Evolutionary conservation across 345 rosid genomes (phyloP).

Genomic region (Erucastrum elatum): DNA sequence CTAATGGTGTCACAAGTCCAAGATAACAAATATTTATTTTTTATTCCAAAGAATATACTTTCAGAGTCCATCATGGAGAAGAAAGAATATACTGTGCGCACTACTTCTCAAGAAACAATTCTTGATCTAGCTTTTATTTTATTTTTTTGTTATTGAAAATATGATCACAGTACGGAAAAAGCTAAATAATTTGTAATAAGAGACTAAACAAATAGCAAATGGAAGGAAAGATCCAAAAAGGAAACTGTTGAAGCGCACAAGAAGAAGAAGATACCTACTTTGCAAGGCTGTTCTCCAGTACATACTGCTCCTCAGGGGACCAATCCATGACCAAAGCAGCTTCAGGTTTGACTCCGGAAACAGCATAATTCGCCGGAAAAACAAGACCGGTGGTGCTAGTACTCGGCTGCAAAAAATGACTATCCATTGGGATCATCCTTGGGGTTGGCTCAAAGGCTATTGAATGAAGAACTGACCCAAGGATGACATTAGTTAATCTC

Average conservation of each 20-base stretch:
- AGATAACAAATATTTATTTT: not conserved
- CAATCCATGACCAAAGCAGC: constrained; percentile 75
- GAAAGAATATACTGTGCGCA: constrained; percentile 36
- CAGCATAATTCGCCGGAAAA: constrained; percentile 11
- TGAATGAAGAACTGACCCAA: not conserved
- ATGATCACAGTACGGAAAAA: constrained; percentile 17
- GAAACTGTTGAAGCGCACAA: constrained; percentile 26
- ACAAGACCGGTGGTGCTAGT: constrained; percentile 32
- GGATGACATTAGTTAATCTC: not conserved
- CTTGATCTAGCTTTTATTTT: not conserved
- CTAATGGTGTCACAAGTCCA: constrained; percentile 17
- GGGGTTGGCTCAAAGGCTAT: not conserved
- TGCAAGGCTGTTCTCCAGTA: constrained; percentile 74
- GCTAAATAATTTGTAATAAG: constrained; percentile 12
- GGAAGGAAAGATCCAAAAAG: constrained; percentile 13
- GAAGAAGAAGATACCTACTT: constrained; percentile 52
- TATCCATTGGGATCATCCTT: constrained; percentile 51
- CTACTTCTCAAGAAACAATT: constrained; percentile 26
- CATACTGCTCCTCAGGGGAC: constrained; percentile 75
- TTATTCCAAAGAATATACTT: constrained; percentile 29
- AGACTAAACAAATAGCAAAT: not conserved
- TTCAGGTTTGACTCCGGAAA: constrained; percentile 39
- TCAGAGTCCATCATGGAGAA: constrained; percentile 35
- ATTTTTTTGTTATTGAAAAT: constrained; percentile 12
- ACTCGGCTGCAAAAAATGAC: constrained; percentile 19